These are phyloP conservation scores for Arthonia radiata DNA, from an alignment of 495 filamentous ascomycete genomes.

Conservation along the genomic window DNA sequence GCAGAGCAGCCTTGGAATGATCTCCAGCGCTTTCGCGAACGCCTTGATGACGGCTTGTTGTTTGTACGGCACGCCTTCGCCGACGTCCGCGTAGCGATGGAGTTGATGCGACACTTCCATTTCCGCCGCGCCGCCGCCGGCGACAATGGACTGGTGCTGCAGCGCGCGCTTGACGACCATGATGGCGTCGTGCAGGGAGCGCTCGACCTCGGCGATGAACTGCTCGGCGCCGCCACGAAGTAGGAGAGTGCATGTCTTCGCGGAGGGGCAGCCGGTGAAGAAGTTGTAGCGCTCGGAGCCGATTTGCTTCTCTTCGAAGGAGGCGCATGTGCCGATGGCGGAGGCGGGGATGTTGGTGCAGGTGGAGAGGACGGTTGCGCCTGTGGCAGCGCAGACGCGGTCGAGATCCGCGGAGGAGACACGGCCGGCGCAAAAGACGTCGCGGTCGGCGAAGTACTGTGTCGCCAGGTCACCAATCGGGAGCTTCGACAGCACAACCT, in stretches of 20 bases:
- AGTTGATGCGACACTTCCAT: conserved; percentile 92
- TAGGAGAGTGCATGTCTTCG: conserved; percentile 90
- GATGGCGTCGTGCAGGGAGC: conserved; percentile 90
- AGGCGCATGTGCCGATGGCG: conserved; percentile 76
- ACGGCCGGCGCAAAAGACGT: conserved; percentile 94
- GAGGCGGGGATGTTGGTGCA: conserved; percentile 82
- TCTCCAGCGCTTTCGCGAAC: conserved; percentile 89
- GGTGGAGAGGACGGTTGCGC: conserved; percentile 77
- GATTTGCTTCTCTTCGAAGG: conserved; percentile 89
- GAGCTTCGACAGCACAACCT: conserved; percentile 89
- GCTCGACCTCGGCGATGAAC: conserved; percentile 96
- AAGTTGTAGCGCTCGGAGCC: conserved; percentile 95
- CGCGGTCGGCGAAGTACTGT: conserved; percentile 92
- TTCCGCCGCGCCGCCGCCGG: conserved; percentile 57
- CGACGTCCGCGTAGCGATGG: conserved; percentile 73
- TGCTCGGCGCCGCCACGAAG: conserved; percentile 93
- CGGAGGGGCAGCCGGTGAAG: conserved; percentile 82
- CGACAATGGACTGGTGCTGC: conserved; percentile 79
- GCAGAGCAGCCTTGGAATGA: conserved; percentile 88
- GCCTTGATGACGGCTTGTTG: conserved; percentile 94
- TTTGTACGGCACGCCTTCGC: conserved; percentile 76
- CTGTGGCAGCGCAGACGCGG: conserved; percentile 82
- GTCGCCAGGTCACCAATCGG: conserved; percentile 95
- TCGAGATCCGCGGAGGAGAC: conserved; percentile 87
- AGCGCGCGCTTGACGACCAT: conserved; percentile 98